Evolutionary conservation across 2,329 filamentous ascomycete species (phyloP).

Genomic region (Intubia oerlemansii): DNA sequence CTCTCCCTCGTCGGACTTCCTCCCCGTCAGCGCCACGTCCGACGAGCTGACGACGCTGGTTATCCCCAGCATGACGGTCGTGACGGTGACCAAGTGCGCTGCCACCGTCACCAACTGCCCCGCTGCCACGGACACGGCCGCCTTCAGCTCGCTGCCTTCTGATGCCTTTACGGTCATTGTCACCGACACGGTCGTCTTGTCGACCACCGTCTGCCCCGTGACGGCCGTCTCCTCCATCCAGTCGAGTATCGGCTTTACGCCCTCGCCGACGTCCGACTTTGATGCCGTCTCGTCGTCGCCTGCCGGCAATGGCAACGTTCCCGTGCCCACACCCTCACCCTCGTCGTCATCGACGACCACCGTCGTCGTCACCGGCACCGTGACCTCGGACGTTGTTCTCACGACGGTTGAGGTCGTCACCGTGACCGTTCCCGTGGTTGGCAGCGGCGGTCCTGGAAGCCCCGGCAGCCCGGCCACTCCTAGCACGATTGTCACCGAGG

Average conservation of each 20-base stretch:
- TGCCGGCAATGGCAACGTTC: conserved; percentile 10
- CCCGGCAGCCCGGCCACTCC: too few relatives aligned
- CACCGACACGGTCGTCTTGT: conserved; percentile 16
- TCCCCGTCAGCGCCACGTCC: too few relatives aligned
- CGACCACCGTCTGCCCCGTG: conserved; percentile 20
- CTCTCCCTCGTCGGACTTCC: too few relatives aligned
- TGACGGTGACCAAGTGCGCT: conserved; percentile 11
- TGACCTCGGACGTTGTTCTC: conserved; percentile 2
- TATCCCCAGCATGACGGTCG: conserved; percentile 19
- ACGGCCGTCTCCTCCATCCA: conserved; percentile 16
- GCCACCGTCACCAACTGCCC: too few relatives aligned
- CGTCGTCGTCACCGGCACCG: conserved; percentile 6
- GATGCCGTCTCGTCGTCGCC: conserved; percentile 11
- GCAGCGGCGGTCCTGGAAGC: too few relatives aligned
- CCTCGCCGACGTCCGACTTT: conserved; percentile 7
- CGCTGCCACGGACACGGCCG: conserved; percentile 15
- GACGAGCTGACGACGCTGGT: conserved; percentile 17
- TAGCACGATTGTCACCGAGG: too few relatives aligned
- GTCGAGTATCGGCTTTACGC: conserved; percentile 13
- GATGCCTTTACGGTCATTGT: conserved; percentile 14
- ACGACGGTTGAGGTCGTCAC: conserved; percentile 9
- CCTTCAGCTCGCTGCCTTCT: conserved; percentile 14
- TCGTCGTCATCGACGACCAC: conserved; percentile 9
- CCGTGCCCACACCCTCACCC: conserved; percentile 8
- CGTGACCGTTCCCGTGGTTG: too few relatives aligned